Evolutionary conservation across 495 filamentous ascomycete species (phyloP), one percentile per base, ranked within the genome.

Genomic region (Glonium stellatum): DNA sequence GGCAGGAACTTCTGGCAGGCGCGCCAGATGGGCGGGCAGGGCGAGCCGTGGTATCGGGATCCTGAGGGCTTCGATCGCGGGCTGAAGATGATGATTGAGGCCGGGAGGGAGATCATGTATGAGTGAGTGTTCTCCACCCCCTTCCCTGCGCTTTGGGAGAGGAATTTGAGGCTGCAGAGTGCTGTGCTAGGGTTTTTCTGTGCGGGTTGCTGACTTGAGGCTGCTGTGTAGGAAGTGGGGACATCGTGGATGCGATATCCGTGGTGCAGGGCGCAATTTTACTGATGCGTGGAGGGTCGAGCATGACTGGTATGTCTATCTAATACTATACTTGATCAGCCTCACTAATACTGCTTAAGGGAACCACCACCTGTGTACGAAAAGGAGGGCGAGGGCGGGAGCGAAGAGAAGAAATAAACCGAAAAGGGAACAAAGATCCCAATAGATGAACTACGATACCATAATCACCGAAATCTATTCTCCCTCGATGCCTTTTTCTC

Each of bases 41-140:
- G 83, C 5, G 84, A 87, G 64, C 80, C 80, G 5, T 87, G 77
- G 49, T 83, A 84, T 65, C 73, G 83, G 54, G 75, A 81, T 54
- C 63, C 76, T 0, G 73, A 65, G 10, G 83, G 82, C 1, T 79
- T 85, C 55, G 77, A 80, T 13, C 72, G 72, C 35, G 80, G 75
- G n/a, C 70, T 83, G 21, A 62, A 71, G 10, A 73, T 82, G 62
- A 72, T 78, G 54, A 84, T 80, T 15, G 76, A 83, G 42, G 71
- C 76, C 23, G 82, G 82, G 0, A 69, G 75, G 54, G 69, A 71
- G 8, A 71, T 85, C 0, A 63, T 63, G 60, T 39, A 39, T 39
- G 15, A 39, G 36, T 39, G 36, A 8, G 8, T 39, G 8, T 8
- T 39, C 15, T 15, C 36, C 36, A n/a, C n/a, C n/a, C n/a, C n/a